Base-by-base conservation (phyloP, 805 yeast genomes). In the Saccharomyces eubayanus region DNA sequence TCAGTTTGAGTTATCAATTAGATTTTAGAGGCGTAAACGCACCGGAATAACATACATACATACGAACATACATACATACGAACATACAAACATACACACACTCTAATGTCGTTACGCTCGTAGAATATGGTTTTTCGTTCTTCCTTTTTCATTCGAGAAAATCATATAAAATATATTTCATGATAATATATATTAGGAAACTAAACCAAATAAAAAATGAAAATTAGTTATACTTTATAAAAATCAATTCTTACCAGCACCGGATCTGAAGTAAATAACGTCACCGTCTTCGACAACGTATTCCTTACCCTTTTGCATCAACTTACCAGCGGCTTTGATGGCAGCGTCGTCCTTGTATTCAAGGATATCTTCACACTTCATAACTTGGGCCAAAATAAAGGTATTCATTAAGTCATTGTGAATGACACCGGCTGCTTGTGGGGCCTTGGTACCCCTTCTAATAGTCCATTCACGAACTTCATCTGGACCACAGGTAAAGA, bases 381-480 rank as follows among this genome's bases (percentile, higher is more conserved):
- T 89, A 60, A 94, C 87, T 71, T 89, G 90, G 47, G 98, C 99
- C 64, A 89, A 83, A 65, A 94, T 90, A 71, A 94, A 94, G 24
- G 98, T 92, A 72, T 85, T 88, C 80, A 89, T 91, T 70, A 92
- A 81, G 74, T 92, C 99, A 43, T 91, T 87, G 73, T 94, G 99
- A 65, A 92, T 92, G 47, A 94, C 96, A 70, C 97, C 98, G 24
- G 99, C 99, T 47, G 99, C 98, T 67, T 87, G 90, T n/a, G 99
- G 99, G 52, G 97, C 97, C 63, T 88, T 85, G 48, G 92, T 87
- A 63, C 95, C 95, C 62, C 78, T 77, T 74, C 98, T 83, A 59
- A 94, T 83, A 36, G 99, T 94, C 99, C 99, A 94, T 74, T 95
- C 97, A 72, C 97, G 86, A 50, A 91, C 96, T 76, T 94, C 99